These are phyloP conservation scores for Rhizoclosmatium sp. DNA, from an alignment of 192 early-diverging fungal species.

Conservation along the genomic window DNA sequence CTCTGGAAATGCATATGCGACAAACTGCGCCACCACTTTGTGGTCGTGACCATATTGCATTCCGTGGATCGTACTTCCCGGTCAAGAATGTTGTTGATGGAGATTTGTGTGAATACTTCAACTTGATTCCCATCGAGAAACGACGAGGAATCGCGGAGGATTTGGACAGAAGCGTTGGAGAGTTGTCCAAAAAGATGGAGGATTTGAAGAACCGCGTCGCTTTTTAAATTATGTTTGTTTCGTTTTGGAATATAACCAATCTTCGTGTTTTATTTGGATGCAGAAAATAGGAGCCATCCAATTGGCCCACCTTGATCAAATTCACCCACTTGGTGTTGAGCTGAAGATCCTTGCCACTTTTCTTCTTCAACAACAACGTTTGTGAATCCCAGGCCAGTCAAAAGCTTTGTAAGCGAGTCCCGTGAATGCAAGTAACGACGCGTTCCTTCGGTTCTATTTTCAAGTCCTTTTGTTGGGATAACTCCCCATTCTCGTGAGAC, in stretches of 20 bases:
- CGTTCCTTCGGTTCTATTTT: background rate
- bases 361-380: background rate
- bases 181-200: slow-evolving; percentile 94
- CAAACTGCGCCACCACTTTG: slow-evolving; percentile 71
- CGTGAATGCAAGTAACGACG: background rate
- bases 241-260: background rate
- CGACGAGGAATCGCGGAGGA: slow-evolving; percentile 83
- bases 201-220: slow-evolving; percentile 72
- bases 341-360: background rate
- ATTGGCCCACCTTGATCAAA: background rate
- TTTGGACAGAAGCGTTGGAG: slow-evolving; percentile 81
- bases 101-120: slow-evolving; percentile 91
- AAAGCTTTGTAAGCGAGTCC: background rate
- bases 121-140: slow-evolving; percentile 74
- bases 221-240: slow-evolving; percentile 40
- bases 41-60: slow-evolving; percentile 89
- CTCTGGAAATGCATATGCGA: slow-evolving; percentile 90
- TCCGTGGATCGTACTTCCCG: slow-evolving; percentile 82
- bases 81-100: slow-evolving; percentile 81
- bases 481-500: background rate
- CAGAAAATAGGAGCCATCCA: background rate
- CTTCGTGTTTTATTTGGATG: background rate
- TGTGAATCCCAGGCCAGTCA: background rate
- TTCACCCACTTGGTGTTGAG: background rate
- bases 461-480: slow-evolving; percentile 21